Conservation (phyloP, 1,284 basidiomycete species). For the Cutaneotrichosporon cyanovorans region DNA sequence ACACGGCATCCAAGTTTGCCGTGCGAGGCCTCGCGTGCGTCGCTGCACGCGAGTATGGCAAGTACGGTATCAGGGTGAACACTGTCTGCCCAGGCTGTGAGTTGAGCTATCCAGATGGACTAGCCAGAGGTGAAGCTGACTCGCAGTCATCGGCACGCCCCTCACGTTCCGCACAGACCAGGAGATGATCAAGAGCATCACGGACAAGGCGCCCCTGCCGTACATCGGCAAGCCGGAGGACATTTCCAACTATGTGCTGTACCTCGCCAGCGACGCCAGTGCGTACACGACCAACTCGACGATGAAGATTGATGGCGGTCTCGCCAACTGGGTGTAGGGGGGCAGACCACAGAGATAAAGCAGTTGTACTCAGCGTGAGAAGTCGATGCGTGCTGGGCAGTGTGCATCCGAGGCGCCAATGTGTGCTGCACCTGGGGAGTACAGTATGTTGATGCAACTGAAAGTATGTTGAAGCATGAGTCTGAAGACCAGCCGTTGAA, state of each 20-base stretch:
- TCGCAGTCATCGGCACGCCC: too few relatives aligned
- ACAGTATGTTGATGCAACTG: too few relatives aligned
- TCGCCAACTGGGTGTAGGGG: slow-evolving; percentile 10
- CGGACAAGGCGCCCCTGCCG: not conserved
- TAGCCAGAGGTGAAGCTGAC: too few relatives aligned
- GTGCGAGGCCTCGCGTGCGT: slow-evolving; percentile 23
- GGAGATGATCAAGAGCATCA: not conserved
- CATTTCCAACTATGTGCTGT: slow-evolving; percentile 26
- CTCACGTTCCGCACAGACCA: too few relatives aligned
- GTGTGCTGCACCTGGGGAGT: too few relatives aligned
- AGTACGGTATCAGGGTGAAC: slow-evolving; percentile 28
- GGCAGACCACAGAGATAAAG: too few relatives aligned
- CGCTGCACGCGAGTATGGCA: slow-evolving; percentile 26
- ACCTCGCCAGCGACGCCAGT: slow-evolving; percentile 41
- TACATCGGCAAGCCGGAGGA: not conserved
- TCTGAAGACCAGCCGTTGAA: too few relatives aligned
- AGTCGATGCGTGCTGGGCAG: too few relatives aligned
- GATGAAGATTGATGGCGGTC: slow-evolving; percentile 22
- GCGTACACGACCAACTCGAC: slow-evolving; percentile 29
- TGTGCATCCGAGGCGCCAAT: too few relatives aligned
- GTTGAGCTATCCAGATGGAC: too few relatives aligned
- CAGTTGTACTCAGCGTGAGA: too few relatives aligned
- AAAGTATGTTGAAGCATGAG: too few relatives aligned
- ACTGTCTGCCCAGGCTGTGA: slow-evolving; percentile 20
- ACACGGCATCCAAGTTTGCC: slow-evolving; percentile 29